phyloP scores from a whole-genome alignment of 73 alveolate genomes.

The Blepharisma japonicum region DNA sequence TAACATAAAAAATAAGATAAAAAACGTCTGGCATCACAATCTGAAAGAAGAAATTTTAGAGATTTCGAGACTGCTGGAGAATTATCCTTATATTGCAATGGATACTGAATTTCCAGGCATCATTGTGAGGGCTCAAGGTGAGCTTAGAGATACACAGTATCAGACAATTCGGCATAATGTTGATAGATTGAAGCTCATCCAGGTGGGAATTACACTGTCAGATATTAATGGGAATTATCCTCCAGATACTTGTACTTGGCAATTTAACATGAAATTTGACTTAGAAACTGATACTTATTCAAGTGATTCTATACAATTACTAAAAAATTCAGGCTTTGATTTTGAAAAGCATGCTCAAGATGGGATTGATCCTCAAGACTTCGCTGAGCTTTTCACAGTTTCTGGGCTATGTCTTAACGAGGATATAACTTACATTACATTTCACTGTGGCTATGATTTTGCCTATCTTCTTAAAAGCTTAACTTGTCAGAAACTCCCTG shows the following conservation, averaged over 20 bases:
- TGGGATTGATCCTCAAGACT: constrained; percentile 67
- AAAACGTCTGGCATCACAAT: constrained; percentile 53
- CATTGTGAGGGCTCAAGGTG: constrained; percentile 39
- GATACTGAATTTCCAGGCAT: constrained; percentile 75
- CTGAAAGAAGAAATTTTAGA: constrained; percentile 38
- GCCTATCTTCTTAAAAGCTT: constrained; percentile 74
- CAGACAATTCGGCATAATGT: constrained; percentile 70
- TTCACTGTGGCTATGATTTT: constrained; percentile 84
- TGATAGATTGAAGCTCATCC: constrained; percentile 71
- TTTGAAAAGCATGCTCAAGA: constrained; percentile 65
- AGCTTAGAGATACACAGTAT: constrained; percentile 37
- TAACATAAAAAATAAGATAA: constrained; percentile 9
- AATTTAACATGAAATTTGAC: constrained; percentile 35
- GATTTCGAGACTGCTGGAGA: constrained; percentile 41
- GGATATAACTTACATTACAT: constrained; percentile 77
- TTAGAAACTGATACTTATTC: constrained; percentile 52
- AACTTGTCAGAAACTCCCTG: constrained; percentile 67
- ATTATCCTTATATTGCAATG: constrained; percentile 55
- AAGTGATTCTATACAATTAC: constrained; percentile 55
- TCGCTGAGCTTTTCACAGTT: constrained; percentile 64
- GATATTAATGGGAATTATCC: constrained; percentile 74
- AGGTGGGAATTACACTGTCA: constrained; percentile 77
- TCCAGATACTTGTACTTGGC: constrained; percentile 74
- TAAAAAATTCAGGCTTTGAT: constrained; percentile 71
- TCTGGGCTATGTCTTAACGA: constrained; percentile 53